Evolutionary conservation across 129 eudicot species (phyloP), one percentile per base, ranked within the genome.

Genomic region (Tagetes patula): DNA sequence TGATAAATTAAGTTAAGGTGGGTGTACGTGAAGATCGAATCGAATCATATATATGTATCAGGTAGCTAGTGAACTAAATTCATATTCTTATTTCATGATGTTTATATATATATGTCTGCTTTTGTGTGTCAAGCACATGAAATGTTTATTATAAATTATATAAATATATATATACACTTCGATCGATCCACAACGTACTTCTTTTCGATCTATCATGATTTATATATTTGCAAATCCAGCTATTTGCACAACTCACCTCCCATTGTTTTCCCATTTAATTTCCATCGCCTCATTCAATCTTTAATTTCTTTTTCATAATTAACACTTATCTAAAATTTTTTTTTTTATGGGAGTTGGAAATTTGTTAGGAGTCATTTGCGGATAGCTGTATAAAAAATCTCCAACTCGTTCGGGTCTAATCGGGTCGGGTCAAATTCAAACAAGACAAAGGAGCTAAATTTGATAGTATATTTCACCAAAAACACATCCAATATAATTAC

Each of bases 51-150:
- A 20, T 20, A 20, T 20, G 27, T 20, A 20, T 20, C 27, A 20
- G 27, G 27, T 36, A 55, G 7, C 62, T 27, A 6, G 62, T 55
- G 62, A 55, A 27, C 30, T 27, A 71, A 66, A 71, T 71, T 71
- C 65, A 54, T 55, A 30, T 48, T 27, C 34, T 70, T 20, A 70
- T 34, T 38, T 36, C 65, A 70, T 20, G 27, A 20, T 20, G 27
- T 20, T 20, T 20, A 20, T 20, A 20, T 70, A 52, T 43, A 37
- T 34, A 71, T 71, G 50, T 33, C 33, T 71, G 65, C 42, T 54
- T 71, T 54, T 45, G 14, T 40, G 65, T 55, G 75, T 71, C 65
- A 71, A 39, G 40, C 75, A 71, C 66, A 62, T 71, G 75, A 71
- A 39, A 27, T 71, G 7, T 71, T 9, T 20, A 20, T 20, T 20